Base-by-base conservation (phyloP, 2,329 filamentous ascomycete species). In the Grosmannia huntii region DNA sequence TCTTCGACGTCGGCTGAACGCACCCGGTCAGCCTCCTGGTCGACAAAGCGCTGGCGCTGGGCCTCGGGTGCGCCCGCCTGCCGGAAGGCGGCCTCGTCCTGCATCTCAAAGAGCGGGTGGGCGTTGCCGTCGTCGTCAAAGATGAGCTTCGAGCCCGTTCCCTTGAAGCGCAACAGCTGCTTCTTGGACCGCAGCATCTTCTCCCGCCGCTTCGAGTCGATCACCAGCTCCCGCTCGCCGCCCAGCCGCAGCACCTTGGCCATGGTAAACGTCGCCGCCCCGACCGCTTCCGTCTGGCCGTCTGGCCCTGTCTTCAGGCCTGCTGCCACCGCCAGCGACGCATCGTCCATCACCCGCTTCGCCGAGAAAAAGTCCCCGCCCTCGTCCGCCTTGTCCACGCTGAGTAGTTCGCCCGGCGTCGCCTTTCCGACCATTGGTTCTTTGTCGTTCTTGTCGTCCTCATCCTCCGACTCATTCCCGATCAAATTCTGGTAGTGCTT, bases 141-240 rank as follows among this genome's bases (percentile, higher is more conserved):
- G 5, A 96, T 79, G 9, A 96, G 75, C 69, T 94, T 95, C 48
- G 82, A 85, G 14, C 89, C 87, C 68, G 86, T 87, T 67, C 90
- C 89, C 76, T 90, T 95, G 76, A 89, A 88, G 69, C 95, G 94
- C 68, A 90, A 80, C 63, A 96, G 81, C 72, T 95, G 88, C 79
- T 96, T 96, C 78, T 96, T 97, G 23, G 89, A 95, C 67, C 87
- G 87, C 63, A 97, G 81, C n/a, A 96, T 81, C 75, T 96, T 97
- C 73, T 96, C 92, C 64, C 90, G 86, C 27, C 94, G 89, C 71
- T 97, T 95, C 14, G 90, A 96, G 74, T 99, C 94, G 62, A 99
- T 84, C 23, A 96, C 75, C 51, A 96, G 78, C 2, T 89, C 82
- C 31, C 87, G 53, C 38, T 61, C 82, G 54, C 87, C 83, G 61